Percentiles rank a stretch among this genome's conserved stretches.
These are phyloP conservation scores for Magnaporthiopsis incrustans DNA, from an alignment of 2,329 filamentous ascomycete genomes.

Conservation along the genomic window DNA sequence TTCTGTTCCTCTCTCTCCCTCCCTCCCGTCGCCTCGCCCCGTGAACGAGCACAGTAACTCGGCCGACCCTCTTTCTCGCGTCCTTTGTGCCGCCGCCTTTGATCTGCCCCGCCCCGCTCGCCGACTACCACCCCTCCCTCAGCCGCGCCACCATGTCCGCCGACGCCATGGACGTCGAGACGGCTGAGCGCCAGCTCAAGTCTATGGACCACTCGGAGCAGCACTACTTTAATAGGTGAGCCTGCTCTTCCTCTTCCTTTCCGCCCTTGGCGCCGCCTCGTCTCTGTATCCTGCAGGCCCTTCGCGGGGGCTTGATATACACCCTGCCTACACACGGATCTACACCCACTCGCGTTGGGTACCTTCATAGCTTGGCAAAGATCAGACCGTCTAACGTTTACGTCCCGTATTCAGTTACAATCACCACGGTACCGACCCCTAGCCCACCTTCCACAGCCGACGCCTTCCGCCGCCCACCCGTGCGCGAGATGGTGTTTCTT, in stretches of 20 bases:
- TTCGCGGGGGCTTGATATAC: not conserved
- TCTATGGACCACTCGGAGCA: constrained; percentile 88
- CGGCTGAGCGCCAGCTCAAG: constrained; percentile 56
- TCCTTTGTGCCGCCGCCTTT: not conserved
- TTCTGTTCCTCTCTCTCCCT: not conserved
- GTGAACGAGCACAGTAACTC: not conserved
- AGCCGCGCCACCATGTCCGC: constrained; percentile 19
- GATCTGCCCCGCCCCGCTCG: not conserved
- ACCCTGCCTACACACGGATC: not conserved
- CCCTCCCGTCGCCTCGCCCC: not conserved
- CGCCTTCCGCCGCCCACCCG: too few species aligned
- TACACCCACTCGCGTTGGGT: too few species aligned
- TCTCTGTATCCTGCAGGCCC: not conserved
- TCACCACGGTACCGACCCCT: constrained; percentile 69
- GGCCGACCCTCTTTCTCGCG: not conserved
- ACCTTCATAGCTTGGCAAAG: not conserved
- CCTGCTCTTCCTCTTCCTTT: constrained; percentile 11
- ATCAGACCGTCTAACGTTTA: not conserved
- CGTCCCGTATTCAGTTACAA: constrained; percentile 64
- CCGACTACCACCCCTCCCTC: not conserved
- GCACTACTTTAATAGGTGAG: constrained; percentile 97
- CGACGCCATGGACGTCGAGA: constrained; percentile 50
- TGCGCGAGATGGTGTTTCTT: not conserved
- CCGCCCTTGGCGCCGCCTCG: not conserved
- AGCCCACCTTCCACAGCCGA: not conserved